Evolutionary conservation across 2,329 filamentous ascomycete species (phyloP), one percentile per base, ranked within the genome.

Genomic region (Calonectria montana): DNA sequence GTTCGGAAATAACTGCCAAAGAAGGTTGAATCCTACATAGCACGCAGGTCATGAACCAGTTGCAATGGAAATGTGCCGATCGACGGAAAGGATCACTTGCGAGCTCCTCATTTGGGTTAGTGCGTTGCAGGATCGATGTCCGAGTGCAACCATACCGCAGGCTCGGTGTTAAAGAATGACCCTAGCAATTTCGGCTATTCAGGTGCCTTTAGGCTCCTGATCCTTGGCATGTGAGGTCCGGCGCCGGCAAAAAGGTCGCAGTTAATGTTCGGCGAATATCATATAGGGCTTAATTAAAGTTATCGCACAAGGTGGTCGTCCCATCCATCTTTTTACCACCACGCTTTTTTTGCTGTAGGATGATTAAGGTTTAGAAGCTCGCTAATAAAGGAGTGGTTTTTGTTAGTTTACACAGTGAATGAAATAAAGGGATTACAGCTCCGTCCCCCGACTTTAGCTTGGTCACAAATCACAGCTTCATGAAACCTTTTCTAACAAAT

Each of bases 71-170:
- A 35, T 31, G 50, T 47, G 53, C 21, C 55, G 50, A 61, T 59
- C 37, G 29, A 31, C 41, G 65, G 41, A 31, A 37, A 67, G 53
- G 65, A 50, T 67, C 29, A 43, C 43, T 61, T 37, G 21, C 21
- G 65, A 61, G 53, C 53, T 67, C 53, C 65, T 61, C 29, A 41
- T 67, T 67, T 21, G 41, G 65, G 27, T 29, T 61, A 67, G 65
- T 61, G 27, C 39, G 37, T 25, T 43, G 53, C 21, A 37, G 41
- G n/a, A 48, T 61, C 41, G 53, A 41, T 27, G 53, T 21, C 37
- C 62, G 41, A 50, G 23, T 61, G 53, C 55, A 41, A 67, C 65
- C 39, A 47, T 48, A 61, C 41, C 43, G 7, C 50, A 8, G 50
- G 23, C 21, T 27, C 21, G 31, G 45, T 47, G 45, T 15, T 48